These are phyloP conservation scores for Trichoderma sp. DNA, from an alignment of 2,329 filamentous ascomycete genomes.

Conservation along the genomic window DNA sequence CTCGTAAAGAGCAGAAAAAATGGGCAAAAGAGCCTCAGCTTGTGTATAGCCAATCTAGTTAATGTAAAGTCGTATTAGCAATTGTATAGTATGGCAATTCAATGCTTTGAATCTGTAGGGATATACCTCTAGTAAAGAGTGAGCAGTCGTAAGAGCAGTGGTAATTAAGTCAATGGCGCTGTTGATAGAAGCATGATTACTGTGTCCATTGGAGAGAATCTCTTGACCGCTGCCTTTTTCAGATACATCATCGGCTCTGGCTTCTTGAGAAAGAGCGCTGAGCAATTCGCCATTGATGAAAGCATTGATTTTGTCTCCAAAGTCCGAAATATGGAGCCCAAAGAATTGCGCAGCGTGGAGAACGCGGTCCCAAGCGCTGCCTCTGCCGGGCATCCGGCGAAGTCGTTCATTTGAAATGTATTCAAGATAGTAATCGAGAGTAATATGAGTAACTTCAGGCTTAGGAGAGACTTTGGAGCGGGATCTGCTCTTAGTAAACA, in stretches of 20 bases:
- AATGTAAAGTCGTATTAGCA: background rate
- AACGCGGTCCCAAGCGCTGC: slow-evolving; percentile 46
- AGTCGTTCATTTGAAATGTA: slow-evolving; percentile 44
- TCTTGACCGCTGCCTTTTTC: background rate
- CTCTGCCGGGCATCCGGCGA: slow-evolving; percentile 44
- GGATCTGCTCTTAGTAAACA: too few species aligned
- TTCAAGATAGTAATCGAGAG: slow-evolving; percentile 34
- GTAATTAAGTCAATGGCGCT: slow-evolving; percentile 28
- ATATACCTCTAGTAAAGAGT: slow-evolving; percentile 43
- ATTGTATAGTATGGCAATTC: background rate
- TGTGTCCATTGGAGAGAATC: background rate
- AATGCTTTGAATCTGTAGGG: background rate
- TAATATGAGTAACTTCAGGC: background rate
- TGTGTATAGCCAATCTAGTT: slow-evolving; percentile 42
- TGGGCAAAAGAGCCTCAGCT: slow-evolving; percentile 42
- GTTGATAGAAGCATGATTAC: background rate
- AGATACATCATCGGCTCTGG: background rate
- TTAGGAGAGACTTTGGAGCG: background rate
- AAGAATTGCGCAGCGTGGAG: slow-evolving; percentile 46
- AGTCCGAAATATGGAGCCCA: slow-evolving; percentile 42
- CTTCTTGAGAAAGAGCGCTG: background rate
- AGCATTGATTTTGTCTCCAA: slow-evolving; percentile 38
- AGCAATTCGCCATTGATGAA: slow-evolving; percentile 29
- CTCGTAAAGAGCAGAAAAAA: slow-evolving; percentile 44
- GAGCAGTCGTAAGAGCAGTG: slow-evolving; percentile 42